phyloP scores from a whole-genome alignment of 2,329 filamentous ascomycete genomes.

The Trichoderma polysporum region DNA sequence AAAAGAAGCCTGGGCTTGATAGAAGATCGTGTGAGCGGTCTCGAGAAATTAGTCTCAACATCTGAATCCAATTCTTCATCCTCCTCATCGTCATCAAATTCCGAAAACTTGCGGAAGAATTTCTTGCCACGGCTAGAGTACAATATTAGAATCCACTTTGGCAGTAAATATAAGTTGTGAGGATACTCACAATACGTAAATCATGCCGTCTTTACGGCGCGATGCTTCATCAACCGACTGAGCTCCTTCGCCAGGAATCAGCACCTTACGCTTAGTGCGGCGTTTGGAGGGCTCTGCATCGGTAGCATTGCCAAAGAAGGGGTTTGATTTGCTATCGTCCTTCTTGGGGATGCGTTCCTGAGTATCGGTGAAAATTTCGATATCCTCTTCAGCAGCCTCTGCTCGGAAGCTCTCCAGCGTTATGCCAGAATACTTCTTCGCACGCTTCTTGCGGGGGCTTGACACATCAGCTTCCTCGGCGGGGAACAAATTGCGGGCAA shows the following conservation, averaged over 20 bases:
- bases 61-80: slow-evolving; percentile 36
- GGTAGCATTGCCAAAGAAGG: slow-evolving; percentile 60
- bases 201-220: slow-evolving; percentile 67
- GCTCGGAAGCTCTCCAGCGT: slow-evolving; percentile 58
- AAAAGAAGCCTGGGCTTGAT: slow-evolving; percentile 74
- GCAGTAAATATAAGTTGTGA: neutral
- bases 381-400: slow-evolving; percentile 57
- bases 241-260: slow-evolving; percentile 56
- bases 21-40: slow-evolving; percentile 62
- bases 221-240: slow-evolving; percentile 63
- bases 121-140: slow-evolving; percentile 72
- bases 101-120: slow-evolving; percentile 68
- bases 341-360: slow-evolving; percentile 72
- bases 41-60: slow-evolving; percentile 36
- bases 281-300: slow-evolving; percentile 47
- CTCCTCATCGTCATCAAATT: slow-evolving; percentile 36
- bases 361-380: slow-evolving; percentile 75
- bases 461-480: slow-evolving; percentile 58
- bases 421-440: slow-evolving; percentile 57
- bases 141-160: neutral
- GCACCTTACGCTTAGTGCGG: slow-evolving; percentile 55
- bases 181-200: slow-evolving; percentile 72
- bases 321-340: slow-evolving; percentile 67
- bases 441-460: slow-evolving; percentile 57
- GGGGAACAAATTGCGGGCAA: slow-evolving; percentile 64